These are phyloP conservation scores for Mycena indigotica DNA, from an alignment of 768 basidiomycete genomes.

Conservation along the genomic window DNA sequence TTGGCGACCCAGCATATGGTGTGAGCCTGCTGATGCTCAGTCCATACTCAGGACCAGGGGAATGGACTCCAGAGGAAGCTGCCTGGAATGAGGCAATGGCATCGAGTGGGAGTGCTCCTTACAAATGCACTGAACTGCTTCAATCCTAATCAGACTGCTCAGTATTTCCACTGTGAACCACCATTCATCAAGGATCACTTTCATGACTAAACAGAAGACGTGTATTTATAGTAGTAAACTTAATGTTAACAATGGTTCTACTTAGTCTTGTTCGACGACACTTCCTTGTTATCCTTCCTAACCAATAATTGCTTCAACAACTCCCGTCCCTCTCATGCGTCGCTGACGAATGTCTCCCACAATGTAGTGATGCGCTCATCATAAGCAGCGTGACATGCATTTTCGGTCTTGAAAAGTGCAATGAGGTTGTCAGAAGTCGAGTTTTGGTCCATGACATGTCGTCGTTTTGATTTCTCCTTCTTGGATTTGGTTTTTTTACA, in stretches of 20 bases:
- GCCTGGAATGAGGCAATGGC: conserved; percentile 30
- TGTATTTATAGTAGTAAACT: neutral
- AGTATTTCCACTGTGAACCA: conserved; percentile 22
- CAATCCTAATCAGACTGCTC: conserved; percentile 26
- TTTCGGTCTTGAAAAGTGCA: conserved; percentile 3
- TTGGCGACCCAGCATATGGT: conserved; percentile 31
- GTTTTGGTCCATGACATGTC: neutral
- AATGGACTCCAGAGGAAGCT: conserved; percentile 16
- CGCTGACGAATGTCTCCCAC: neutral
- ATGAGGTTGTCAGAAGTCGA: neutral
- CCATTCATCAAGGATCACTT: conserved; percentile 9
- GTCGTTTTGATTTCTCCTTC: neutral
- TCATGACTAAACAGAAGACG: neutral
- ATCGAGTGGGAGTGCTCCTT: conserved; percentile 28
- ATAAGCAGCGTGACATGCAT: conserved; percentile 1
- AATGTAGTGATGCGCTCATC: neutral
- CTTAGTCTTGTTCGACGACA: neutral
- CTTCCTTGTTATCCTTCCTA: neutral
- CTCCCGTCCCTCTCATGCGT: neutral
- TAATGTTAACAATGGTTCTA: neutral
- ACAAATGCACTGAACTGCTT: conserved; percentile 29
- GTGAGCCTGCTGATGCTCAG: conserved; percentile 19
- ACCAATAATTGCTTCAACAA: neutral
- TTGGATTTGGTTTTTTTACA: neutral
- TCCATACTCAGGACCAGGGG: conserved; percentile 14